Evolutionary conservation across 2,329 filamentous ascomycete species (phyloP).

Genomic region (Pseudovirgaria hyperparasitica): DNA sequence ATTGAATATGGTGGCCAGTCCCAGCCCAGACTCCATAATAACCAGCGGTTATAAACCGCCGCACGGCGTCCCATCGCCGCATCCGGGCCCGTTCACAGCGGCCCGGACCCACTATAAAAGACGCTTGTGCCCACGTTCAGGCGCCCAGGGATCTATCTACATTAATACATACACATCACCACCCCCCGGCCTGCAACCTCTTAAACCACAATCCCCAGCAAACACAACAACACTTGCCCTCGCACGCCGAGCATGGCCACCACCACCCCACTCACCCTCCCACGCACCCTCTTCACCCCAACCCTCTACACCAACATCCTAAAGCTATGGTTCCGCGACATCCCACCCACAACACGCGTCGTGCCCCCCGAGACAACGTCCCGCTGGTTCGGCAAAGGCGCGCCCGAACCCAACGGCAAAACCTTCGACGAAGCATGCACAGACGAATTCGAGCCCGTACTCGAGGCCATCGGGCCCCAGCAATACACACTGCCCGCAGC

Average conservation of each 20-base stretch:
- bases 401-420: constrained; percentile 18
- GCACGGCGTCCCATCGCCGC: too few relatives aligned
- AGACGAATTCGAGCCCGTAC: constrained; percentile 18
- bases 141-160: too few relatives aligned
- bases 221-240: too few relatives aligned
- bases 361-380: constrained; percentile 11
- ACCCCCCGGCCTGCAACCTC: too few relatives aligned
- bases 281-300: constrained; percentile 27
- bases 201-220: too few relatives aligned
- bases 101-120: too few relatives aligned
- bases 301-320: constrained; percentile 23
- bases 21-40: too few relatives aligned
- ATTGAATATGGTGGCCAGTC: too few relatives aligned
- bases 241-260: constrained; percentile 15
- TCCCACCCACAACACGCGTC: constrained; percentile 14
- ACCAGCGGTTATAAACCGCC: too few relatives aligned
- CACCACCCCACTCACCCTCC: constrained; percentile 15
- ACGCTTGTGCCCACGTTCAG: too few relatives aligned
- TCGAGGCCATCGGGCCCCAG: constrained; percentile 25
- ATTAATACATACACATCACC: too few relatives aligned
- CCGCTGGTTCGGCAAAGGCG: constrained; percentile 25
- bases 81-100: too few relatives aligned
- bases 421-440: constrained; percentile 25
- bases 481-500: constrained; percentile 16
- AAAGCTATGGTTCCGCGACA: constrained; percentile 26